A percentile compares a stretch with the other conserved stretches of the same genome.
Evolutionary conservation across 176 grass and related monocot species (phyloP).

Genomic region (Themeda triandra): DNA sequence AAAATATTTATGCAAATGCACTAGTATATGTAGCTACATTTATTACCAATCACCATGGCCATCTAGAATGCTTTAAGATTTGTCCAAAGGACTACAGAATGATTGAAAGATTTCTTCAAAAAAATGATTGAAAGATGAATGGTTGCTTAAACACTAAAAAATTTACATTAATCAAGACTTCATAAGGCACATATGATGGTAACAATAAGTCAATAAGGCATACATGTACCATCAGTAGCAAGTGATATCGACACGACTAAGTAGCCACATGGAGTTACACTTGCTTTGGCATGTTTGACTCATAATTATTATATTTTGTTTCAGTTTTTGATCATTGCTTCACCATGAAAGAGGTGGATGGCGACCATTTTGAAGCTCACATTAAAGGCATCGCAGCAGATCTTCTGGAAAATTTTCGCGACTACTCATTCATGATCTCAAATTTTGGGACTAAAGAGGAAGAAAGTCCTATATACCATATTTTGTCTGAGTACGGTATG

Average conservation of each 20-base stretch:
- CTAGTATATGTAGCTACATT: not conserved
- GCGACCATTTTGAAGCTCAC: conserved; percentile 55
- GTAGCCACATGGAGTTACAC: not conserved
- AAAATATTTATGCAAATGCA: not conserved
- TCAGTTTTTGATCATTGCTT: conserved; percentile 88
- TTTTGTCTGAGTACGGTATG: conserved; percentile 70
- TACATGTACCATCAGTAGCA: not conserved
- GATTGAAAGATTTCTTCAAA: not conserved
- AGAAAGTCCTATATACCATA: conserved; percentile 60
- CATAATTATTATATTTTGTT: conserved; percentile 16
- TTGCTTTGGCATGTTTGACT: conserved; percentile 20
- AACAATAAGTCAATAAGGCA: not conserved
- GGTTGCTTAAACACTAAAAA: not conserved
- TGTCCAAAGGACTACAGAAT: not conserved
- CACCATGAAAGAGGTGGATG: conserved; percentile 53
- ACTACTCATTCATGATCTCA: conserved; percentile 72
- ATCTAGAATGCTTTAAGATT: not conserved
- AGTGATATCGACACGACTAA: not conserved
- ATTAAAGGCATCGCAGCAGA: conserved; percentile 51
- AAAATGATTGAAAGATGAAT: not conserved
- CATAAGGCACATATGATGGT: not conserved
- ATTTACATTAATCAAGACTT: not conserved
- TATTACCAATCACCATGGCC: not conserved
- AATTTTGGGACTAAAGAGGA: conserved; percentile 65
- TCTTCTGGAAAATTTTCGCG: conserved; percentile 59